Evolutionary conservation across 176 grass and related monocot genomes (phyloP), one percentile per base, ranked within the genome.

Genomic region (Hordeum marinum): DNA sequence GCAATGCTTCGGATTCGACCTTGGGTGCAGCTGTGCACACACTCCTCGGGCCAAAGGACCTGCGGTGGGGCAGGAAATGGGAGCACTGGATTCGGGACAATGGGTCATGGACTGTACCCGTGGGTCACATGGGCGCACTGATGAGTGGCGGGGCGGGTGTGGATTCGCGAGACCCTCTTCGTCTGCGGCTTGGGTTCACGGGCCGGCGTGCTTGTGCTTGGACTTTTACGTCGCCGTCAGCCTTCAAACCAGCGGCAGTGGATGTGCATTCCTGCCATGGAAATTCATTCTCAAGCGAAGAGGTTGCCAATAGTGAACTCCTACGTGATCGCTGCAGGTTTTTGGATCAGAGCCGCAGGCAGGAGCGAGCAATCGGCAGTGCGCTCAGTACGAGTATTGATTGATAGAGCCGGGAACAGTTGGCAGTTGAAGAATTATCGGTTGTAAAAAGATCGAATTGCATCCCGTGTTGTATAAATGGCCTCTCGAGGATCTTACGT

Each of bases 101-200:
- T 3, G 60, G 6, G 45, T 69, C 46, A 54, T 83, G 80, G 40
- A 21, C 11, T 50, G 63, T 35, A 46, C 25, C 4, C 9, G 77
- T 36, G 70, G 77, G 77, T 80, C 82, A 89, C 83, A 36, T 89
- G 82, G 72, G 69, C 23, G 81, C 67, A 23, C 79, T 35, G 18
- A 57, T 35, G 18, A 21, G 52, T 52, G 72, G 37, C 63, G 7
- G 13, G 4, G 67, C 39, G 15, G 62, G 72, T 65, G 52, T 64
- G 83, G 72, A 77, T 77, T 42, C 78, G 78, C 54, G 52, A 85
- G 78, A 89, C 26, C 34, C 25, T 50, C 72, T 3, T 3, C 32
- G 29, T 34, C 2, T 76, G 83, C 24, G 18, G 52, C 83, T 57
- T 77, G 79, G 72, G 57, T 90, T 40, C 72, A 13, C 21, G 83